Percentiles rank a stretch among this genome's conserved stretches.
These are phyloP conservation scores for Leccinellum luteum DNA, from an alignment of 768 basidiomycete genomes.

Conservation along the genomic window DNA sequence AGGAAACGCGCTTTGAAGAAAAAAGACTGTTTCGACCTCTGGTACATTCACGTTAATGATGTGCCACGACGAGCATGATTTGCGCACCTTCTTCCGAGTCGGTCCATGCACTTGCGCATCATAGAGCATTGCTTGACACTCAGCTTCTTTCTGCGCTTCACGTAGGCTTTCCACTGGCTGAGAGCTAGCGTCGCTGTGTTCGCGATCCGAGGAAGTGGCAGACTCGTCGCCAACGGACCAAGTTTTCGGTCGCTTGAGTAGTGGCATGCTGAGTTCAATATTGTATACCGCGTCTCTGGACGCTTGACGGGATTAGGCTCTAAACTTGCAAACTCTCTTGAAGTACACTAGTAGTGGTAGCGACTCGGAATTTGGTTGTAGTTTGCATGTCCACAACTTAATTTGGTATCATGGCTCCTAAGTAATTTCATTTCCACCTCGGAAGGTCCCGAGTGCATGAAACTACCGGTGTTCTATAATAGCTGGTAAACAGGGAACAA, in stretches of 20 bases:
- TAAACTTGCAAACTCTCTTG: background rate
- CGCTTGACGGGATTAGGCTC: background rate
- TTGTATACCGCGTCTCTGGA: background rate
- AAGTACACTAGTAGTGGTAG: background rate
- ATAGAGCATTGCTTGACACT: conserved; percentile 23
- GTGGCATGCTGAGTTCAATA: conserved; percentile 27
- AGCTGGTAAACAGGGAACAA: too few species aligned
- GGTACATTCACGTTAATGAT: background rate
- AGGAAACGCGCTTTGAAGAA: conserved; percentile 46
- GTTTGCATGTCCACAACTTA: background rate
- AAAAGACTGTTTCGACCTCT: conserved; percentile 18
- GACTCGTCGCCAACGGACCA: conserved; percentile 21
- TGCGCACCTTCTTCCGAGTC: conserved; percentile 17
- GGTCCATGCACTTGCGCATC: conserved; percentile 28
- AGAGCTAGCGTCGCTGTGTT: conserved; percentile 2
- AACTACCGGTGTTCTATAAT: too few species aligned
- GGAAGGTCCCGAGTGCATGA: too few species aligned
- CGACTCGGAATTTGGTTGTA: background rate
- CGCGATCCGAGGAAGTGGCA: conserved; percentile 10
- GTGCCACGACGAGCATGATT: background rate
- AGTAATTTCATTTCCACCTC: too few species aligned
- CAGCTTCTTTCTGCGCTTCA: conserved; percentile 20
- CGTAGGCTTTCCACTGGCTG: conserved; percentile 4
- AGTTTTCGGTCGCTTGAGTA: conserved; percentile 33
- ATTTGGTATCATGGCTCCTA: background rate